These are phyloP conservation scores for Chlorencoelia australis DNA, from an alignment of 2,329 filamentous ascomycete genomes.

Conservation along the genomic window DNA sequence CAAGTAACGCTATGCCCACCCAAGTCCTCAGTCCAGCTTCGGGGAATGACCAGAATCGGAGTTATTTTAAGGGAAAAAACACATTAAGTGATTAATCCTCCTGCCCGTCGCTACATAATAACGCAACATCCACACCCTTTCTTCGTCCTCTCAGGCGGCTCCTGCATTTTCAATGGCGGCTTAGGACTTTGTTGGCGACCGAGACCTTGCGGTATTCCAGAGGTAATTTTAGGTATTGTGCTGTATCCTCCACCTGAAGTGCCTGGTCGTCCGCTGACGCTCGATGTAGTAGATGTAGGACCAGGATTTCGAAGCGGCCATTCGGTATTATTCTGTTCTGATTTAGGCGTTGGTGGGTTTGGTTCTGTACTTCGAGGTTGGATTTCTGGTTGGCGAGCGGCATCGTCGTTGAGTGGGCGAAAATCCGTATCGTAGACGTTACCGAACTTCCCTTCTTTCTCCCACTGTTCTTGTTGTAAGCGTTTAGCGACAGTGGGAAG, in stretches of 20 bases:
- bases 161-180: constrained; percentile 40
- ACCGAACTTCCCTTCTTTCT: constrained; percentile 79
- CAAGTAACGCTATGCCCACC: no score
- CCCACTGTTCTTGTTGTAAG: constrained; percentile 91
- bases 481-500: constrained; percentile 87
- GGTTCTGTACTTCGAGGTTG: constrained; percentile 64
- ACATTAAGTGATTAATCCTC: no score
- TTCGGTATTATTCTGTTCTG: constrained; percentile 32
- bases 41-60: no score
- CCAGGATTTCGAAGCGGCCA: constrained; percentile 45
- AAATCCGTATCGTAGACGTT: constrained; percentile 82
- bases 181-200: constrained; percentile 22
- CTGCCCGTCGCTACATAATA: constrained; percentile 42
- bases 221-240: constrained; percentile 27
- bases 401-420: constrained; percentile 64
- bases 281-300: constrained; percentile 39
- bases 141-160: constrained; percentile 42
- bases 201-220: constrained; percentile 30
- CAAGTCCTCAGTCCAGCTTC: no score
- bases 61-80: no score
- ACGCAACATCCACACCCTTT: constrained; percentile 39
- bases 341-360: constrained; percentile 29
- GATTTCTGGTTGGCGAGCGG: constrained; percentile 46
- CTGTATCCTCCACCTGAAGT: constrained; percentile 40
- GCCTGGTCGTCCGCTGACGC: constrained; percentile 35